These are phyloP conservation scores for Orbilia blumenaviensis DNA, from an alignment of 2,329 filamentous ascomycete species.

Conservation along the genomic window DNA sequence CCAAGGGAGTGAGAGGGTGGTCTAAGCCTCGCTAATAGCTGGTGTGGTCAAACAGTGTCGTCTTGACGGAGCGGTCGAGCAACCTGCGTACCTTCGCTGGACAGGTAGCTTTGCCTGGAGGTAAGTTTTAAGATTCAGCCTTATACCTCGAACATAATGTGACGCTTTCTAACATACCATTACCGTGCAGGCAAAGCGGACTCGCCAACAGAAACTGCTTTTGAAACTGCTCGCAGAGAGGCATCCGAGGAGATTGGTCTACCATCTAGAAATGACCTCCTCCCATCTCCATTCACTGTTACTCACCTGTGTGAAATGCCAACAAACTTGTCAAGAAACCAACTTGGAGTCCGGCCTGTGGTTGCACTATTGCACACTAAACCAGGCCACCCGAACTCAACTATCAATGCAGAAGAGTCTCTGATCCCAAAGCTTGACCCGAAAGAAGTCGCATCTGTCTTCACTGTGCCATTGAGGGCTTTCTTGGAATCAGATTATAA, in stretches of 20 bases:
- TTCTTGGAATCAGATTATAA: slow-evolving; percentile 75
- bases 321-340: slow-evolving; percentile 75
- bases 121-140: slow-evolving; percentile 62
- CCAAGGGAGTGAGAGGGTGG: neutral
- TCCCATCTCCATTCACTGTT: slow-evolving; percentile 81
- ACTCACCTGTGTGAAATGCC: slow-evolving; percentile 89
- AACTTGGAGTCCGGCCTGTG: slow-evolving; percentile 77
- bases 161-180: neutral
- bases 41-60: slow-evolving; percentile 63
- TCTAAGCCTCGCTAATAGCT: slow-evolving; percentile 34
- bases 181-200: slow-evolving; percentile 64
- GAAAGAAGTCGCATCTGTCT: slow-evolving; percentile 91
- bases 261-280: slow-evolving; percentile 72
- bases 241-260: slow-evolving; percentile 94
- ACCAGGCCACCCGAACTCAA: slow-evolving; percentile 41
- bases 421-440: slow-evolving; percentile 85
- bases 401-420: slow-evolving; percentile 66
- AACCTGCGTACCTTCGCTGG: slow-evolving; percentile 76
- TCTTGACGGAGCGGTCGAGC: slow-evolving; percentile 74
- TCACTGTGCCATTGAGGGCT: slow-evolving; percentile 86
- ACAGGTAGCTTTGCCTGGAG: slow-evolving; percentile 86
- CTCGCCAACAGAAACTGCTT: slow-evolving; percentile 67
- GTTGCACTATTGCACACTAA: slow-evolving; percentile 73
- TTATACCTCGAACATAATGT: neutral
- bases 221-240: slow-evolving; percentile 86